Conservation (phyloP, 345 rosid species). For the Durio zibethinus region DNA sequence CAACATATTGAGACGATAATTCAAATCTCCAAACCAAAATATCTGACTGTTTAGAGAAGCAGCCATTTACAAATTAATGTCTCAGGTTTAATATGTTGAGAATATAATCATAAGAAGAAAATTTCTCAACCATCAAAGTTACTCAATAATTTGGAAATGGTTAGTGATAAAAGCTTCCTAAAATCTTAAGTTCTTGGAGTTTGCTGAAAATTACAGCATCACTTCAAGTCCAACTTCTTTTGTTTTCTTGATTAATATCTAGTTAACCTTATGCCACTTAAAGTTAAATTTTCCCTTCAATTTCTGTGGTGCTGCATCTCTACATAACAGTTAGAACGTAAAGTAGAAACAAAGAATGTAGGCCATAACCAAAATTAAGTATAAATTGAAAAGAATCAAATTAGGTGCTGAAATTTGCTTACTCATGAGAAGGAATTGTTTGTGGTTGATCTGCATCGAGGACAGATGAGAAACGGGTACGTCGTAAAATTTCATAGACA, state of each 20-base stretch:
- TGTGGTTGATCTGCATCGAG: constrained; percentile 66
- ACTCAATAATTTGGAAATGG: neutral
- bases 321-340: neutral
- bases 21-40: constrained; percentile 98
- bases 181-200: neutral
- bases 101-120: neutral
- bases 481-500: constrained; percentile 73
- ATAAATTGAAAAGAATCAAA: neutral
- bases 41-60: constrained; percentile 59
- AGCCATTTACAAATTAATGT: constrained; percentile 10
- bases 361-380: neutral
- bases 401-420: constrained; percentile 26
- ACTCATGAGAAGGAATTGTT: constrained; percentile 93
- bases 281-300: neutral
- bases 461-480: constrained; percentile 75
- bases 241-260: neutral
- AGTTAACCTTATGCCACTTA: neutral
- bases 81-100: neutral
- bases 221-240: neutral
- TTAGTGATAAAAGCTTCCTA: neutral
- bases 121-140: neutral
- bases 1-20: constrained; percentile 78
- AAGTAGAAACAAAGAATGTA: neutral
- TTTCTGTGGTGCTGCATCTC: neutral
- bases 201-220: neutral